Percentiles rank a stretch among this genome's conserved stretches.
phyloP scores from a whole-genome alignment of 306 rosid species.

The Prunus mume region DNA sequence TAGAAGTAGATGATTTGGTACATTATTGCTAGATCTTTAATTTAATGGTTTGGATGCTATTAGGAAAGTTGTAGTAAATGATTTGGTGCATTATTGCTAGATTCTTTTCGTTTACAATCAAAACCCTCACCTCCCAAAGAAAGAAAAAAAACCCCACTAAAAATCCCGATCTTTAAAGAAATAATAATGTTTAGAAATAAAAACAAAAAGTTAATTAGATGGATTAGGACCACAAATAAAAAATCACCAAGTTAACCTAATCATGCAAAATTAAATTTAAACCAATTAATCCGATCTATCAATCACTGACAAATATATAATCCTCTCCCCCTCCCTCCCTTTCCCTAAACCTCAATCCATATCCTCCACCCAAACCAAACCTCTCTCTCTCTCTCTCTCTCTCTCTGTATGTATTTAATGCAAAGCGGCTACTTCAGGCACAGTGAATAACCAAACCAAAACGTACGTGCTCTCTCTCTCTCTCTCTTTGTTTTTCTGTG shows the following conservation, averaged over 20 bases:
- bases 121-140: neutral
- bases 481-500: neutral
- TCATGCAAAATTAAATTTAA: constrained; percentile 4
- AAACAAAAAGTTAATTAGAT: neutral
- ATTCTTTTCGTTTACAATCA: neutral
- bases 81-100: neutral
- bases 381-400: neutral
- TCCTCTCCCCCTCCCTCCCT: constrained; percentile 4
- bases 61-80: neutral
- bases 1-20: neutral
- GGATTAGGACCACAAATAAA: neutral
- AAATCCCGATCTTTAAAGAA: neutral
- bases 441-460: neutral
- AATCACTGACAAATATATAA: constrained; percentile 31
- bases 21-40: neutral
- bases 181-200: neutral
- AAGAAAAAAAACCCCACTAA: neutral
- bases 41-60: neutral
- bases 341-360: neutral
- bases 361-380: neutral
- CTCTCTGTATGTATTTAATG: neutral
- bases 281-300: neutral
- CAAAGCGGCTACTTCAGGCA: constrained; percentile 7
- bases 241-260: neutral
- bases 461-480: neutral